Conservation (phyloP, 176 grass and related monocot species). For the Musa beccarii region DNA sequence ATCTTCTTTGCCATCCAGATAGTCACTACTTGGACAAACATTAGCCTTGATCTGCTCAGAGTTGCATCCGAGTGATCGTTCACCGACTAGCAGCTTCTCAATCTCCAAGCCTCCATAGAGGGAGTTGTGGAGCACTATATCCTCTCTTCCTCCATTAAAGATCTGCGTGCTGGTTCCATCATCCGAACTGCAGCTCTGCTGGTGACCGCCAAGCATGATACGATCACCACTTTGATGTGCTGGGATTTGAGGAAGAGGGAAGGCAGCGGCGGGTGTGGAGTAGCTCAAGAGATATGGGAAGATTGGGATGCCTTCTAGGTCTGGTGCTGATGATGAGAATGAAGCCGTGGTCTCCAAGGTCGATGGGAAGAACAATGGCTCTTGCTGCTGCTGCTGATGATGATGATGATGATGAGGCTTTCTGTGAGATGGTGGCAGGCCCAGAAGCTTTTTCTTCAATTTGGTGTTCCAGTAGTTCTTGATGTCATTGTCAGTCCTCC, state of each 20-base stretch:
- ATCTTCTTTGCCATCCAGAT: background rate
- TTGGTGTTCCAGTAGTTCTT: constrained; percentile 58
- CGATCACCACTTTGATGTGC: background rate
- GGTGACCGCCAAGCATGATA: constrained; percentile 28
- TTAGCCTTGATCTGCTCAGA: background rate
- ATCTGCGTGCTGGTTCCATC: constrained; percentile 15
- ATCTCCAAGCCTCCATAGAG: constrained; percentile 26
- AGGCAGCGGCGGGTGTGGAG: constrained; percentile 9
- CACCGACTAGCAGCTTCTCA: constrained; percentile 21
- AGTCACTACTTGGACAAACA: background rate
- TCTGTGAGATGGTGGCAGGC: constrained; percentile 23
- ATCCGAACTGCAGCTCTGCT: constrained; percentile 24
- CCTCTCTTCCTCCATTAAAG: background rate
- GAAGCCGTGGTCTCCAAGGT: background rate
- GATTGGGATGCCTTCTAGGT: constrained; percentile 28
- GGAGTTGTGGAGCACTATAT: constrained; percentile 23
- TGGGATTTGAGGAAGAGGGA: background rate
- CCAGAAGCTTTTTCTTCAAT: constrained; percentile 38
- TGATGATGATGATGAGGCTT: constrained; percentile 11
- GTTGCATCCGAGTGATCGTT: constrained; percentile 3
- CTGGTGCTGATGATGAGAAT: constrained; percentile 15
- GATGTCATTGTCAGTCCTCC: constrained; percentile 49
- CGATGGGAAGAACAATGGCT: constrained; percentile 25
- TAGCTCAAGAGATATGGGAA: constrained; percentile 8
- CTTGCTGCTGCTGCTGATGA: constrained; percentile 19